phyloP scores from a whole-genome alignment of 1,139 yeast genomes.

The Entelexis paramagnoliae region DNA sequence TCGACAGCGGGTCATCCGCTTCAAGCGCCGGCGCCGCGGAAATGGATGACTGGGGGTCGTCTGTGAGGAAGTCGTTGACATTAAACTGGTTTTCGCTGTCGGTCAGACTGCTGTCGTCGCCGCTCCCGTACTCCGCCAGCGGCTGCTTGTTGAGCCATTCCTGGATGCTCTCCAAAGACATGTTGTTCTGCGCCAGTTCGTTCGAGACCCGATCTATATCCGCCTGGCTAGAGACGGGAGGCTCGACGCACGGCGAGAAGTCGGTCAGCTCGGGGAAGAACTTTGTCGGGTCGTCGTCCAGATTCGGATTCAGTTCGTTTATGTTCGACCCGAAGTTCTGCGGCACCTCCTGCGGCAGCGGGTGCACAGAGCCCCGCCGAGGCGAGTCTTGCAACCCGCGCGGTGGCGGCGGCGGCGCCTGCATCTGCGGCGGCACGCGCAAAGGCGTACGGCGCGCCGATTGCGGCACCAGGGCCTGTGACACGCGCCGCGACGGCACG shows the following conservation, averaged over 20 bases:
- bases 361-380: not conserved
- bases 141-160: constrained; percentile 30
- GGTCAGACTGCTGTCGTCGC: constrained; percentile 1
- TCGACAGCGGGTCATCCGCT: not conserved
- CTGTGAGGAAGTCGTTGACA: constrained; percentile 27
- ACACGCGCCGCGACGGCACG: constrained; percentile 15
- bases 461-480: constrained; percentile 8
- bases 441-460: not conserved
- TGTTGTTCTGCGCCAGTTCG: constrained; percentile 29
- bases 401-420: not conserved
- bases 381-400: not conserved
- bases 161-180: constrained; percentile 30
- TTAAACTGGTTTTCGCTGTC: constrained; percentile 23
- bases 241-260: constrained; percentile 4
- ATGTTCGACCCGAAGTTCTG: not conserved
- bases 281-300: constrained; percentile 15
- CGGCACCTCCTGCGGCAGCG: not conserved
- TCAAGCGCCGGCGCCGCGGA: constrained; percentile 2
- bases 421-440: not conserved
- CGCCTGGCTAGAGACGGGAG: constrained; percentile 14
- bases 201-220: constrained; percentile 28
- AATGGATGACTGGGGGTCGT: constrained; percentile 4
- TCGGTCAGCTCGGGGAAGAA: constrained; percentile 23
- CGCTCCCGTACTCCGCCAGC: constrained; percentile 12
- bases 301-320: not conserved